Evolutionary conservation across 1,284 basidiomycete species (phyloP).

Genomic region (Thelephora terrestris): DNA sequence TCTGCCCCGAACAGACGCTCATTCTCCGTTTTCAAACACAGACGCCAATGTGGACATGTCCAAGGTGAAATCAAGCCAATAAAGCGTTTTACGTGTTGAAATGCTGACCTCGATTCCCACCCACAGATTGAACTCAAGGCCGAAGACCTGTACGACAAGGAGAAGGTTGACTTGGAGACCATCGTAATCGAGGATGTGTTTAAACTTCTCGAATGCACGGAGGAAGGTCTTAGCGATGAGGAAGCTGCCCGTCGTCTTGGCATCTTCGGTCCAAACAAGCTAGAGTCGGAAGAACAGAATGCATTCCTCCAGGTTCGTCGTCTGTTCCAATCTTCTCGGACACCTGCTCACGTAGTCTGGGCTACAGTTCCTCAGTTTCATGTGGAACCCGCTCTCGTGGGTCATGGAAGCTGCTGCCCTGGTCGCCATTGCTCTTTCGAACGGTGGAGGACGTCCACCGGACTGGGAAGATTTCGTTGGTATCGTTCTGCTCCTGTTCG

Average conservation of each 20-base stretch:
- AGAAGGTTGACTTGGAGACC: constrained; percentile 98
- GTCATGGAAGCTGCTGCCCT: constrained; percentile 98
- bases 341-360: constrained; percentile 16
- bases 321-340: constrained; percentile 1
- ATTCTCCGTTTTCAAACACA: constrained; percentile 19
- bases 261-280: constrained; percentile 94
- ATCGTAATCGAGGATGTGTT: constrained; percentile 96
- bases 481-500: constrained; percentile 85
- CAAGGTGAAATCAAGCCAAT: constrained; percentile 35
- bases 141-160: constrained; percentile 95
- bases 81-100: constrained; percentile 3
- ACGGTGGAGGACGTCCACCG: constrained; percentile 78
- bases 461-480: constrained; percentile 98
- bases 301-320: constrained; percentile 64
- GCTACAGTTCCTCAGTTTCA: constrained; percentile 85
- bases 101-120: constrained; percentile 7
- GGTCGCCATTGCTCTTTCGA: constrained; percentile 93
- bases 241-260: constrained; percentile 84
- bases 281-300: constrained; percentile 86
- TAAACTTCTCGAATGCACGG: constrained; percentile 85
- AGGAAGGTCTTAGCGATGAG: constrained; percentile 66
- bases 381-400: constrained; percentile 99
- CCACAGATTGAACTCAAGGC: constrained; percentile 81
- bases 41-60: constrained; percentile 86
- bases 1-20: constrained; percentile 5